Conservation (phyloP, 805 yeast genomes). For the Kodamaea laetipori region DNA sequence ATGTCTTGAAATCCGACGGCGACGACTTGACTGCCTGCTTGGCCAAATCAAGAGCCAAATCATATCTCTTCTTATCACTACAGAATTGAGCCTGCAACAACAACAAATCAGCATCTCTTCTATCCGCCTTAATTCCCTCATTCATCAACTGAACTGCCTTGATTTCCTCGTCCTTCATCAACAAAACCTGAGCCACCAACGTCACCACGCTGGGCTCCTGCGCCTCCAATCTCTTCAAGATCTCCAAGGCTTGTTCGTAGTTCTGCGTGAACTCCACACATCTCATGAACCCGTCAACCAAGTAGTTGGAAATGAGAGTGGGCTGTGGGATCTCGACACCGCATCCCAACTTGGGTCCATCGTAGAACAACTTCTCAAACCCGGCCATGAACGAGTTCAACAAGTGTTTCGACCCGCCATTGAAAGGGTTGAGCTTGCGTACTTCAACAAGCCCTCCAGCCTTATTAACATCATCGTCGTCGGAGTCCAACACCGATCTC, state of each 20-base stretch:
- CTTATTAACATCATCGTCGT: conserved; percentile 62
- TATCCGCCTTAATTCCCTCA: conserved; percentile 50
- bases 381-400: conserved; percentile 56
- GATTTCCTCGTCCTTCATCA: conserved; percentile 60
- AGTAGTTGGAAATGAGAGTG: conserved; percentile 60
- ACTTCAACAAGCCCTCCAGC: conserved; percentile 75
- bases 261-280: conserved; percentile 65
- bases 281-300: conserved; percentile 73
- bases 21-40: conserved; percentile 66
- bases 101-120: conserved; percentile 57
- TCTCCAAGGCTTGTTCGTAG: conserved; percentile 61
- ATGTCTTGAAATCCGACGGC: conserved; percentile 75
- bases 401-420: conserved; percentile 44
- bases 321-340: conserved; percentile 70
- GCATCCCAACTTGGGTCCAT: conserved; percentile 68
- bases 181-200: conserved; percentile 55
- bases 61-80: conserved; percentile 50
- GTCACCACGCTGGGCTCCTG: conserved; percentile 58
- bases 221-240: conserved; percentile 53
- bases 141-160: conserved; percentile 55
- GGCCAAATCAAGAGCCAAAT: conserved; percentile 60
- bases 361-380: conserved; percentile 64
- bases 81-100: conserved; percentile 61
- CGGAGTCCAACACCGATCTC: conserved; percentile 65
- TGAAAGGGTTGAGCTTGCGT: conserved; percentile 77